Evolutionary conservation across 2,329 filamentous ascomycete species (phyloP).

Genomic region (Cercospora berteroae): DNA sequence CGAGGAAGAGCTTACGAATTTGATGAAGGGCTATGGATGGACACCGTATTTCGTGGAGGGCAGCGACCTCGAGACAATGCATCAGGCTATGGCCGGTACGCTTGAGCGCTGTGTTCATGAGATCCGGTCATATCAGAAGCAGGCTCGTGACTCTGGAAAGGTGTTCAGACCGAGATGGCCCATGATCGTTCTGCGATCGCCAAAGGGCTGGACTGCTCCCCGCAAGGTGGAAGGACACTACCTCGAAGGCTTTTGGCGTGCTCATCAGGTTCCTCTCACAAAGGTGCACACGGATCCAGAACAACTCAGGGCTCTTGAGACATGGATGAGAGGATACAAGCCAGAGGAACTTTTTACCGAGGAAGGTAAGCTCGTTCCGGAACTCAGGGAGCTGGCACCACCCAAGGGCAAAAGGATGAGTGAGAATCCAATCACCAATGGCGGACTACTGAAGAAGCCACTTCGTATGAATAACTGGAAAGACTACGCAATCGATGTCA

Average conservation of each 20-base stretch:
- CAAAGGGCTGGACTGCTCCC: conserved; percentile 78
- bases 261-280: conserved; percentile 74
- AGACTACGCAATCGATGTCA: conserved; percentile 62
- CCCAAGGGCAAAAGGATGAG: conserved; percentile 68
- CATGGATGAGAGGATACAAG: conserved; percentile 75
- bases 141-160: conserved; percentile 68
- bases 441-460: conserved; percentile 65
- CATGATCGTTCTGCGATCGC: conserved; percentile 73
- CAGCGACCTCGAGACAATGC: conserved; percentile 70
- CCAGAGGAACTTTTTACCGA: conserved; percentile 69
- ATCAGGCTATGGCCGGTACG: conserved; percentile 77
- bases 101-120: conserved; percentile 69
- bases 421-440: conserved; percentile 73
- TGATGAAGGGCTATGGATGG: conserved; percentile 76
- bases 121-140: conserved; percentile 67
- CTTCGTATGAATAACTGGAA: conserved; percentile 69
- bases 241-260: conserved; percentile 73
- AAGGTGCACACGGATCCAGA: conserved; percentile 62
- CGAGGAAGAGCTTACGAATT: conserved; percentile 66
- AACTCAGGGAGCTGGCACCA: conserved; percentile 65
- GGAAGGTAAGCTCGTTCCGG: conserved; percentile 60
- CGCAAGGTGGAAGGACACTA: conserved; percentile 68
- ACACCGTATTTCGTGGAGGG: conserved; percentile 78
- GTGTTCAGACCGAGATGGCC: conserved; percentile 72
- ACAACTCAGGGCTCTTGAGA: conserved; percentile 66